Evolutionary conservation across 1,284 basidiomycete genomes (phyloP).

Genomic region (Cutaneotrichosporon sp.): DNA sequence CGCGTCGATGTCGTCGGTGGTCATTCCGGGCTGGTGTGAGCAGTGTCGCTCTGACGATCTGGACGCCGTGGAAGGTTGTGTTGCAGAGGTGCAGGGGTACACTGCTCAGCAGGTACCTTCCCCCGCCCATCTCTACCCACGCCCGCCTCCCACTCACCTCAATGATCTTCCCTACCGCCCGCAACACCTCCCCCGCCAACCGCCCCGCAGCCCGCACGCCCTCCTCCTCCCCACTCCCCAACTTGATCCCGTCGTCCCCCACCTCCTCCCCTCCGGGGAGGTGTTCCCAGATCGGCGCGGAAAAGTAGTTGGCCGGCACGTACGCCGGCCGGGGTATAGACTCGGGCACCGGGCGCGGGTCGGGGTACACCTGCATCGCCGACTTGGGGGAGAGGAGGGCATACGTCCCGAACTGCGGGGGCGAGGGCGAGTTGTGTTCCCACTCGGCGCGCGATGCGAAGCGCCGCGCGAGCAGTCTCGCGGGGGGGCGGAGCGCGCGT

Average conservation of each 20-base stretch:
- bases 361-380: constrained; percentile 40
- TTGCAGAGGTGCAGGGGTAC: too few relatives aligned
- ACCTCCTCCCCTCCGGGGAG: constrained; percentile 31
- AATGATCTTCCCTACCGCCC: constrained; percentile 62
- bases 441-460: too few relatives aligned
- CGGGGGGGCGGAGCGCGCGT: not conserved
- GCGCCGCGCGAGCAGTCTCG: not conserved
- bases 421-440: constrained; percentile 22
- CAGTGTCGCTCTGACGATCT: not conserved
- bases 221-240: constrained; percentile 63
- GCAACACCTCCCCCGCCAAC: constrained; percentile 65
- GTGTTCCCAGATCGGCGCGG: constrained; percentile 56
- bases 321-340: constrained; percentile 66
- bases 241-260: constrained; percentile 56
- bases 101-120: too few relatives aligned
- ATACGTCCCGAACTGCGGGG: constrained; percentile 39
- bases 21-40: constrained; percentile 64
- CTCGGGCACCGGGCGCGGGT: constrained; percentile 62
- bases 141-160: constrained; percentile 56
- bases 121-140: too few relatives aligned
- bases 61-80: too few relatives aligned
- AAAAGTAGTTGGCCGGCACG: constrained; percentile 53
- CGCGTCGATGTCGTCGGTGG: constrained; percentile 71
- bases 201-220: constrained; percentile 62
- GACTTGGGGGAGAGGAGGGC: constrained; percentile 31